These are phyloP conservation scores for Stephanodiscus triporus DNA, from an alignment of 108 stramenopile genomes.

Conservation along the genomic window DNA sequence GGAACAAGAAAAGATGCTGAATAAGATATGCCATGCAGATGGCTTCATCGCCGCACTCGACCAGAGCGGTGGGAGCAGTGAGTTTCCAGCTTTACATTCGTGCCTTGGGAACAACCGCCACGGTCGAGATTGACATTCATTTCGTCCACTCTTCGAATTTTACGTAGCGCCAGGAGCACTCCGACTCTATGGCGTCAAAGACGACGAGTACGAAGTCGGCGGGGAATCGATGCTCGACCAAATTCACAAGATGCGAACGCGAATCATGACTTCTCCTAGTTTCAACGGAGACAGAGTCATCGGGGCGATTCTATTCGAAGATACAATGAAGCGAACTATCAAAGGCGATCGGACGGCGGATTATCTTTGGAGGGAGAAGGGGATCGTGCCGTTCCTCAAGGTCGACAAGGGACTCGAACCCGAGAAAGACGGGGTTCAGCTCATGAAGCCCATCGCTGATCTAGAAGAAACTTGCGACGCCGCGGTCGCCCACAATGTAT, in stretches of 20 bases:
- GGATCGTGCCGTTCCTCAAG: conserved; percentile 79
- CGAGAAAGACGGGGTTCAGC: conserved; percentile 74
- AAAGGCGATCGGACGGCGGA: conserved; percentile 61
- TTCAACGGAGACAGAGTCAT: conserved; percentile 67
- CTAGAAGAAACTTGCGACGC: conserved; percentile 55
- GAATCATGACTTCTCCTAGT: conserved; percentile 67
- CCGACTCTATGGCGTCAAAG: conserved; percentile 62
- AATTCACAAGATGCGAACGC: conserved; percentile 78
- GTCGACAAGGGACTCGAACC: conserved; percentile 71
- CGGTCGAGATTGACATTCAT: too few species aligned
- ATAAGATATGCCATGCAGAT: conserved; percentile 50
- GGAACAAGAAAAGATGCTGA: conserved; percentile 40
- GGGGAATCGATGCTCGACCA: conserved; percentile 69
- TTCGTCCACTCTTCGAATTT: not conserved
- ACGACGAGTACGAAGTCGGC: conserved; percentile 57
- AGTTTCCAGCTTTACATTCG: too few species aligned
- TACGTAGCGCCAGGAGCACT: conserved; percentile 68
- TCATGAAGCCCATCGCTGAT: conserved; percentile 80
- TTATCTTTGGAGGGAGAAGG: conserved; percentile 76
- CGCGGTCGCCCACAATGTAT: conserved; percentile 61
- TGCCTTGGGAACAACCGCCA: too few species aligned
- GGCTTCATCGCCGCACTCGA: conserved; percentile 87
- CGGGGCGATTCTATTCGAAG: conserved; percentile 83
- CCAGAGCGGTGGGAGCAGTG: conserved; percentile 77
- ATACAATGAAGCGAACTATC: conserved; percentile 79